These are phyloP conservation scores for Neurospora hispaniola DNA, from an alignment of 495 filamentous ascomycete species.

Conservation along the genomic window DNA sequence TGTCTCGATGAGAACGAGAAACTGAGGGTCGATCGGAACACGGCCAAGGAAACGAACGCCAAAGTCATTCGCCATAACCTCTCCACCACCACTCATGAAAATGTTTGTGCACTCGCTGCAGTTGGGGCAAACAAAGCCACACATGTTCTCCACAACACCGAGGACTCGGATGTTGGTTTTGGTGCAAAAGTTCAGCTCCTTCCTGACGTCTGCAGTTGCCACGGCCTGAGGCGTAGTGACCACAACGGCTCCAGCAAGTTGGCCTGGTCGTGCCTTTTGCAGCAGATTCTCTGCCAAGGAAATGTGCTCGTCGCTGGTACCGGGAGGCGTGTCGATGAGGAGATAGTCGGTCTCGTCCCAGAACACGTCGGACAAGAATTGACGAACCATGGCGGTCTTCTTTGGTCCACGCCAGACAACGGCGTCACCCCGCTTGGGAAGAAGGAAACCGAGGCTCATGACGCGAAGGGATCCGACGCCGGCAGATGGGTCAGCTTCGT, in stretches of 20 bases:
- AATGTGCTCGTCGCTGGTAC: slow-evolving; percentile 96
- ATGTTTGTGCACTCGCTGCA: slow-evolving; percentile 90
- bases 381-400: slow-evolving; percentile 97
- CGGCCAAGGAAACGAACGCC: slow-evolving; percentile 73
- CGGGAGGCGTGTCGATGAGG: slow-evolving; percentile 90
- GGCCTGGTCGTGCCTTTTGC: slow-evolving; percentile 46
- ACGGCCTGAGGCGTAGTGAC: slow-evolving; percentile 96
- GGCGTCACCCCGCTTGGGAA: slow-evolving; percentile 71
- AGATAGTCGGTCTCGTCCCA: slow-evolving; percentile 85
- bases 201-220: slow-evolving; percentile 83
- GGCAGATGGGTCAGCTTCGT: slow-evolving; percentile 39
- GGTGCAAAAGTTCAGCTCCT: slow-evolving; percentile 90
- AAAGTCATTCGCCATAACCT: slow-evolving; percentile 83
- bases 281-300: slow-evolving; percentile 80
- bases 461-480: slow-evolving; percentile 61
- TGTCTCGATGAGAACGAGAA: slow-evolving; percentile 43
- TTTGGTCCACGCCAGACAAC: slow-evolving; percentile 97
- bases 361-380: slow-evolving; percentile 86
- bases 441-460: slow-evolving; percentile 90
- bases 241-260: slow-evolving; percentile 71
- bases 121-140: slow-evolving; percentile 89
- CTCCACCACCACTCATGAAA: slow-evolving; percentile 80
- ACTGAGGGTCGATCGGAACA: slow-evolving; percentile 77
- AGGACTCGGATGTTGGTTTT: slow-evolving; percentile 76
- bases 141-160: slow-evolving; percentile 96